Percentiles rank a stretch among this genome's conserved stretches.
These are phyloP conservation scores for Fusarium subtropicale DNA, from an alignment of 2,329 filamentous ascomycete genomes.

Conservation along the genomic window DNA sequence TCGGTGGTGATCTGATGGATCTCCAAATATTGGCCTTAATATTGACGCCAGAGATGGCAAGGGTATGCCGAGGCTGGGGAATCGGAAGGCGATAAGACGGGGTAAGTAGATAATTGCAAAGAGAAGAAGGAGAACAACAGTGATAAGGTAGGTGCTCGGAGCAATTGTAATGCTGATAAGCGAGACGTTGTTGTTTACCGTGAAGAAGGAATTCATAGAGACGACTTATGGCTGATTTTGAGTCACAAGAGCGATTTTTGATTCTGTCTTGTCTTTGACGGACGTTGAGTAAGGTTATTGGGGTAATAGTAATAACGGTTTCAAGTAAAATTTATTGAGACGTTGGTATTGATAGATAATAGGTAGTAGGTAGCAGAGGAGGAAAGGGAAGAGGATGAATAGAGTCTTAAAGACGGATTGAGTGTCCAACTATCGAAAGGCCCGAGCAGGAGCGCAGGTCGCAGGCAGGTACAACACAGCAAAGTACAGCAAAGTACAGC, in stretches of 20 bases:
- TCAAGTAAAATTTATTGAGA: conserved; percentile 18
- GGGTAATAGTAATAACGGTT: background rate
- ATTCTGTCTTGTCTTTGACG: conserved; percentile 10
- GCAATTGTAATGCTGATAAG: conserved; percentile 69
- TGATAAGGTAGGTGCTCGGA: conserved; percentile 67
- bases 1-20: conserved; percentile 16
- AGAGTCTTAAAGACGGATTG: conserved; percentile 20
- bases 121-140: conserved; percentile 61
- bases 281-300: background rate
- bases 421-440: conserved; percentile 21
- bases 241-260: conserved; percentile 18
- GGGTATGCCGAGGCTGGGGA: conserved; percentile 54
- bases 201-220: conserved; percentile 69
- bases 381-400: conserved; percentile 15
- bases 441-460: background rate
- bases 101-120: conserved; percentile 64
- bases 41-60: conserved; percentile 41
- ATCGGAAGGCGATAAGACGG: conserved; percentile 50
- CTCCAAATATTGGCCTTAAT: conserved; percentile 32
- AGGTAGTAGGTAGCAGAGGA: conserved; percentile 4
- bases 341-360: conserved; percentile 7
- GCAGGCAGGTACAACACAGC: background rate
- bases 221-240: conserved; percentile 28
- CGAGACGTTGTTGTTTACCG: conserved; percentile 71
- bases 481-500: background rate